Base-by-base conservation (phyloP, 202 grass and related monocot genomes). In the Saccharum hybrid region DNA sequence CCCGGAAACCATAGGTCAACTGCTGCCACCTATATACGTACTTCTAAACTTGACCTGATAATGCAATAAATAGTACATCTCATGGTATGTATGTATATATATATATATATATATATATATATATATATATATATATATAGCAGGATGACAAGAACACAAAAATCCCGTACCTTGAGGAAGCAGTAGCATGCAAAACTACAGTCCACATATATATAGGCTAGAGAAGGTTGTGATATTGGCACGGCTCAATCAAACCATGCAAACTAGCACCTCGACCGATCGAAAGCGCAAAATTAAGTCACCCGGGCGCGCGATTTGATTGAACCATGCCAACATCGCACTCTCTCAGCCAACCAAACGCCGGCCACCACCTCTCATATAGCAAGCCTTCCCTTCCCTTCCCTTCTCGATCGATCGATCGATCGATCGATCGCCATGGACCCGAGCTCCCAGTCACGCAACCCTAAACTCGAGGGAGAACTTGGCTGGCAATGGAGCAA, bases 291-390 rank as follows among this genome's bases (percentile, higher is more conserved):
- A 8, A 43, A 64, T 1, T 3, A 54, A 5, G 16, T 5, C 38
- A 34, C 62, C 26, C 10, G 56, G 2, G 7, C 36, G 52, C 28
- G 19, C 7, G 70, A 76, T 84, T 80, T 87, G 88, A 90, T 90
- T 90, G 84, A 90, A 46, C 84, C 88, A 80, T 81, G 84, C 88
- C 88, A 90, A 90, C 88, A 90, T 81, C 88, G 37, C 76, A 90
- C 76, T 81, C 88, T 84, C 76, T 85, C 56, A 26, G 84, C 84
- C 84, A 73, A 80, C 40, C 16, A 80, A 56, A 15, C 5, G 7
- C 31, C 81, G 39, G 0, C 16, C 81, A 39, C 22, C 10, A 1
- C 54, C 52, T 19, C 16, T 19, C 6, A 19, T 9, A 3, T 8
- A 22, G n/a, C 54, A 21, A 21, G 19, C 15, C 46, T 52, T 42